Base-by-base conservation (phyloP, 2,329 filamentous ascomycete species). In the Ceratocystis albifundus region DNA sequence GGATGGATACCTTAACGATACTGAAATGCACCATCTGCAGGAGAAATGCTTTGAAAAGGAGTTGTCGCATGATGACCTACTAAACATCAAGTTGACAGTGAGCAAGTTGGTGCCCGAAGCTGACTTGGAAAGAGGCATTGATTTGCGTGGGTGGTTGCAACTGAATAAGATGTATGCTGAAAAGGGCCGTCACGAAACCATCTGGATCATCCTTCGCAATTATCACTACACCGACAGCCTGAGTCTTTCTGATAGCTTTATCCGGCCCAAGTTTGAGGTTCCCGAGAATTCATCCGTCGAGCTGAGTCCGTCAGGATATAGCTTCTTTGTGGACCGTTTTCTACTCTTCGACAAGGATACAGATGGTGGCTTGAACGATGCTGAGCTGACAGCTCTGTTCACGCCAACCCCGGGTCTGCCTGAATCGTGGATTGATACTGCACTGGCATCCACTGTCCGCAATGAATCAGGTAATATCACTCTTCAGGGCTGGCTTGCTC, bases 261-360 rank as follows among this genome's bases (percentile, higher is more conserved):
- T 99, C 28, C 90, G 91, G 71, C 94, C 94, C 17, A 95, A 90
- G 71, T 93, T 97, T 69, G 94, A 99, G 6, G 91, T 99, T 0
- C 90, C 94, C 0, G 88, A 93, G 67, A 93, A 88, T 73, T 88
- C 91, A 0, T 97, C 93, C 3, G 92, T 93, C 3, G 94, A 99
- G 77, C 82, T 99, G 20, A 96, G 92, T 70, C 94, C 94, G 0
- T 86, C 89, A 15, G 94, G 94, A 0, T 99, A 99, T 75, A 87
- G 93, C 22, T 99, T 99, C 79, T 96, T 99, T 71, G 93, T 97
- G 70, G 94, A 99, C 72, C 80, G 97, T 0, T 99, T 99, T 74
- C 78, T 99, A 45, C 82, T 96, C 0, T 96, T 96, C 67, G 94
- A 99, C 75, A 94, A 96, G 76, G 94, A 99, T 74, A 99, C 96